phyloP scores from a whole-genome alignment of 139 green algal genomes.

The Volvox africanus region DNA sequence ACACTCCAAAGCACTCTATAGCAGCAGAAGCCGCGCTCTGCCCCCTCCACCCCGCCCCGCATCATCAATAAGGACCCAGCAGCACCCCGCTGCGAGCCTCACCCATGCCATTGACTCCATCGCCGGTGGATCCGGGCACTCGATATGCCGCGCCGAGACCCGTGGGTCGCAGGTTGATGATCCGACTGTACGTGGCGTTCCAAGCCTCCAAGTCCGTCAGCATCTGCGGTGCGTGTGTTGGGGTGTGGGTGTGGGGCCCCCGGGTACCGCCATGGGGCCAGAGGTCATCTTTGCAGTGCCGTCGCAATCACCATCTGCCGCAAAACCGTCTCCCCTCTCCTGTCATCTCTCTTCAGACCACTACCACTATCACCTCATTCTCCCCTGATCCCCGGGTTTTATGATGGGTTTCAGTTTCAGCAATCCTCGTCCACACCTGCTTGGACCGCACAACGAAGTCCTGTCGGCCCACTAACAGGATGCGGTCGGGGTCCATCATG shows the following conservation, averaged over 20 bases:
- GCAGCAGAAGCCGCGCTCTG: too few relatives aligned
- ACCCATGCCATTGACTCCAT: too few relatives aligned
- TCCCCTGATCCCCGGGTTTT: background rate
- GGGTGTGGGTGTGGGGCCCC: background rate
- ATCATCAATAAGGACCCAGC: too few relatives aligned
- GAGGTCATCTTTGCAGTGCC: background rate
- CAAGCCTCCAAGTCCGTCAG: conserved; percentile 20
- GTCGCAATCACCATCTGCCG: too few relatives aligned
- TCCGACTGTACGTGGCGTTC: conserved; percentile 41
- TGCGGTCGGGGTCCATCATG: conserved; percentile 37
- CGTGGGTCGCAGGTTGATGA: conserved; percentile 12
- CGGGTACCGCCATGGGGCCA: background rate
- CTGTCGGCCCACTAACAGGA: conserved; percentile 78
- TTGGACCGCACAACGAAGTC: conserved; percentile 84
- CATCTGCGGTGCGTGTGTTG: too few relatives aligned
- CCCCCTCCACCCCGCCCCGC: too few relatives aligned
- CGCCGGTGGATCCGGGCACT: background rate
- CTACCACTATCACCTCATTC: too few relatives aligned
- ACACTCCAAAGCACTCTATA: too few relatives aligned
- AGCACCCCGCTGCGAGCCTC: too few relatives aligned
- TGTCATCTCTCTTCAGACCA: too few relatives aligned
- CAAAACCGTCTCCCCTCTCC: too few relatives aligned
- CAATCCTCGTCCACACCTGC: conserved; percentile 44
- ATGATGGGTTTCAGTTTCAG: too few relatives aligned
- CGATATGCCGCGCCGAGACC: background rate